A percentile compares a stretch with the other conserved stretches of the same genome.
phyloP scores from a whole-genome alignment of 1,139 yeast genomes.

The Protomyces pachydermus region DNA sequence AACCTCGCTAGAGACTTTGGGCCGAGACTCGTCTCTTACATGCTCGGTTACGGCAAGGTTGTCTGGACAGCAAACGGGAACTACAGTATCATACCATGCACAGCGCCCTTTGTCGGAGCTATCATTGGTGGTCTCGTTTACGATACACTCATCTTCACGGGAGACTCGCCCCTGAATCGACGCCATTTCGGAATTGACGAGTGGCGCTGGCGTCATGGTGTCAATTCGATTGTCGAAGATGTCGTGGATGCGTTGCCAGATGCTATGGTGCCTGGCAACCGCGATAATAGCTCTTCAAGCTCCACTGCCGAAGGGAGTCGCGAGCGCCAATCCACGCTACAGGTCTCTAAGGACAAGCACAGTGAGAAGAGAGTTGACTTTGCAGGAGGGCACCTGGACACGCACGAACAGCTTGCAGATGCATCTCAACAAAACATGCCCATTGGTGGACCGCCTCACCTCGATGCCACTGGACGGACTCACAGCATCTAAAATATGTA shows the following conservation, averaged over 20 bases:
- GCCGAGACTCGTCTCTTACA: conserved; percentile 47
- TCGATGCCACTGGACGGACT: not conserved
- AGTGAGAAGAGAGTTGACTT: not conserved
- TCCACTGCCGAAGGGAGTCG: not conserved
- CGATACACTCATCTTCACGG: conserved; percentile 48
- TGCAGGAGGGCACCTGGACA: not conserved
- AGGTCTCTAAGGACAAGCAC: not conserved
- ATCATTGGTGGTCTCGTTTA: conserved; percentile 46
- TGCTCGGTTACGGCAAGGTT: conserved; percentile 48
- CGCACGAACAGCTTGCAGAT: not conserved
- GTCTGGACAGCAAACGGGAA: conserved; percentile 44
- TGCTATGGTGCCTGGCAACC: not conserved
- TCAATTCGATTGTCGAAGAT: conserved; percentile 7
- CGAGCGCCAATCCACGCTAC: not conserved
- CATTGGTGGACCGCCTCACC: not conserved
- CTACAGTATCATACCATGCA: conserved; percentile 51
- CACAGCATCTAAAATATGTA: not conserved
- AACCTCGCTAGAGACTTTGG: conserved; percentile 53
- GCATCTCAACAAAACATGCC: not conserved
- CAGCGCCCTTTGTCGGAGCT: conserved; percentile 47
- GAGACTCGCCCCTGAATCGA: conserved; percentile 38
- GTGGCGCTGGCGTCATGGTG: conserved; percentile 17
- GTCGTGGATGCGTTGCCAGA: conserved; percentile 15
- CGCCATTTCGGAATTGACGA: conserved; percentile 22
- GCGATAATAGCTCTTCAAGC: not conserved